A percentile compares a stretch with the other conserved stretches of the same genome.
Evolutionary conservation across 2,329 filamentous ascomycete species (phyloP).

Genomic region (Stenocarpella maydis): DNA sequence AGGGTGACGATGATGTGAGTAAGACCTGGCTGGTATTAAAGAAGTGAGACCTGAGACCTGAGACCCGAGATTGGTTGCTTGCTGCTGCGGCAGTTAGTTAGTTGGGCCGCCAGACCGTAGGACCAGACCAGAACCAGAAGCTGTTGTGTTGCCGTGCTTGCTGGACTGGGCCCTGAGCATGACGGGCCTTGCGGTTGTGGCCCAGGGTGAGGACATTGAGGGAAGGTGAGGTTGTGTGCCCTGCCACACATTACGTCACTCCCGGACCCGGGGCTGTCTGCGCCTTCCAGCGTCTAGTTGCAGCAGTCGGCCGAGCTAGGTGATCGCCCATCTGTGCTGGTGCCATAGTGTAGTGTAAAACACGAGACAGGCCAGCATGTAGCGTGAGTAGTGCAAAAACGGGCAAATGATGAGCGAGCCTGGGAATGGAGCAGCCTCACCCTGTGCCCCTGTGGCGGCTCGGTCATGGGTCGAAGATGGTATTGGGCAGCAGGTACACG

Average conservation of each 20-base stretch:
- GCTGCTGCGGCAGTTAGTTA: too few relatives aligned
- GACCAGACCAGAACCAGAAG: neutral
- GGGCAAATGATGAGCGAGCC: neutral
- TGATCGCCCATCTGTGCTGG: too few relatives aligned
- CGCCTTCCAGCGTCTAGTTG: neutral
- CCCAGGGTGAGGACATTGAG: too few relatives aligned
- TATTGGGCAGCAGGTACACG: too few relatives aligned
- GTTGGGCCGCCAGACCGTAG: too few relatives aligned
- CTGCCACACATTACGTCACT: constrained; percentile 19
- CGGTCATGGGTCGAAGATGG: too few relatives aligned
- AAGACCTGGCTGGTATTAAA: neutral
- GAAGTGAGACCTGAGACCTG: neutral
- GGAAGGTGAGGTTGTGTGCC: neutral
- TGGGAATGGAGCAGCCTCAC: neutral
- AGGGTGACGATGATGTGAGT: neutral
- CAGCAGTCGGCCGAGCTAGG: too few relatives aligned
- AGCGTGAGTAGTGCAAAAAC: neutral
- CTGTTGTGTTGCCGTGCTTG: too few relatives aligned
- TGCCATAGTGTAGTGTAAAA: too few relatives aligned
- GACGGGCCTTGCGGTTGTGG: too few relatives aligned
- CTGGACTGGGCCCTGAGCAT: too few relatives aligned
- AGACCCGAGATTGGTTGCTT: neutral
- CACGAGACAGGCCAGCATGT: neutral
- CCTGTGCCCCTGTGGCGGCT: neutral
- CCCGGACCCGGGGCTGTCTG: neutral